phyloP scores from a whole-genome alignment of 1,284 basidiomycete genomes.

The Bjerkandera adusta region DNA sequence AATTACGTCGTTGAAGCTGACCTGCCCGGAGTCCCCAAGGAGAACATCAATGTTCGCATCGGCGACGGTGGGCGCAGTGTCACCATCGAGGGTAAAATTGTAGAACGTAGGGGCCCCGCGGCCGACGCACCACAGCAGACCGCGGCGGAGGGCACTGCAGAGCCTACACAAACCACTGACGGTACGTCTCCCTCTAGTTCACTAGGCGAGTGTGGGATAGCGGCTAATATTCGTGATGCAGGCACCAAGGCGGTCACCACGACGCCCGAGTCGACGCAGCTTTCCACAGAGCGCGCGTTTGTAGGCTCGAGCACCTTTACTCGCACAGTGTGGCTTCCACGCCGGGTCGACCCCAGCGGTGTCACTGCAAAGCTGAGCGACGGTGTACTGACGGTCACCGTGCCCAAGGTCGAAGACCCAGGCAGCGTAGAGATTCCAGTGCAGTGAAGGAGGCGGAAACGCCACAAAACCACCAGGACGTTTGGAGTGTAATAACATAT shows the following conservation, averaged over 20 bases:
- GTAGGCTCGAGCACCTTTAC: constrained; percentile 55
- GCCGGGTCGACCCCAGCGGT: constrained; percentile 52
- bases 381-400: constrained; percentile 62
- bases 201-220: constrained; percentile 8
- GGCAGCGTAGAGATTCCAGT: constrained; percentile 40
- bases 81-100: constrained; percentile 66
- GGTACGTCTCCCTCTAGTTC: not conserved
- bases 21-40: constrained; percentile 75
- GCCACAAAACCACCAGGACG: too few relatives aligned
- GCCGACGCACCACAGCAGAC: constrained; percentile 4
- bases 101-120: constrained; percentile 27
- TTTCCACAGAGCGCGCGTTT: constrained; percentile 59
- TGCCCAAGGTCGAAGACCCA: constrained; percentile 61
- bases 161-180: not conserved
- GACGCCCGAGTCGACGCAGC: constrained; percentile 33
- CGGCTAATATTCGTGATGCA: too few relatives aligned
- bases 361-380: constrained; percentile 66
- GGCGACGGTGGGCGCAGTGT: constrained; percentile 68
- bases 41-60: constrained; percentile 68
- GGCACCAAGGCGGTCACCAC: constrained; percentile 30
- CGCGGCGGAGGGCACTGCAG: constrained; percentile 7
- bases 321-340: constrained; percentile 69
- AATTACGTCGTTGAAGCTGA: constrained; percentile 73
- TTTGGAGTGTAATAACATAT: too few relatives aligned
- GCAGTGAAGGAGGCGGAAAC: constrained; percentile 23